Base-by-base conservation (phyloP, 345 rosid species). In the Salix udensis region DNA sequence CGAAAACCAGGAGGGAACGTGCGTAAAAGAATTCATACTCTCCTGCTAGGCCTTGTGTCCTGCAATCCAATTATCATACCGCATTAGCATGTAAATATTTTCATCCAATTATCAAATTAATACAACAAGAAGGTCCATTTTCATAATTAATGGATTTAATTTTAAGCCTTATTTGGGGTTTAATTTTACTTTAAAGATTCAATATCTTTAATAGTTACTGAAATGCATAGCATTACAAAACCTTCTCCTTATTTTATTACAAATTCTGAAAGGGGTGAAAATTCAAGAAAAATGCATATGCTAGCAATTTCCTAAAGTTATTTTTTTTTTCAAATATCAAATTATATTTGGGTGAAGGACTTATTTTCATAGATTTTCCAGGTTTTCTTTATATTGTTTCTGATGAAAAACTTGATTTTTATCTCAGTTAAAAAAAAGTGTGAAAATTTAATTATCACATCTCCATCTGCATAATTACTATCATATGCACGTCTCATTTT, bases 1-100 rank as follows among this genome's bases (percentile, higher is more conserved):
- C 85, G 83, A 21, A 83, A 83, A 9, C 85, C 85, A 6, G 85
- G 85, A 44, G 85, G 85, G 85, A 37, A 83, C 85, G 24, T 76
- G 76, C 15, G 83, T 40, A 70, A 82, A 82, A 3, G 72, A 53
- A 36, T 74, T 44, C 78, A 64, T 70, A 14, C 40, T 74, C 76
- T 53, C 65, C 70, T 71, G 18, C 74, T 71, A 68, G 24, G 8
- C 73, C 77, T 70, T 50, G 21, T 21, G 15, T 76, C 77, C 83
- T 80, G 81, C 68, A 67, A 73, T 67, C 52, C 73, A 66, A 68
- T 76, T 67, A 73, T 48, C 68, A 48, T 16, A 44, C 36, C 46
- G 19, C 62, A 61, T 74, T 11, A 62, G 19, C 7, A 18, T 11
- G 39, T 70, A 26, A 24, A 58, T 58, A 58, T 58, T 58, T 58